phyloP scores from a whole-genome alignment of 1,139 yeast genomes.

The Saccharomycopsis crataegensis region DNA sequence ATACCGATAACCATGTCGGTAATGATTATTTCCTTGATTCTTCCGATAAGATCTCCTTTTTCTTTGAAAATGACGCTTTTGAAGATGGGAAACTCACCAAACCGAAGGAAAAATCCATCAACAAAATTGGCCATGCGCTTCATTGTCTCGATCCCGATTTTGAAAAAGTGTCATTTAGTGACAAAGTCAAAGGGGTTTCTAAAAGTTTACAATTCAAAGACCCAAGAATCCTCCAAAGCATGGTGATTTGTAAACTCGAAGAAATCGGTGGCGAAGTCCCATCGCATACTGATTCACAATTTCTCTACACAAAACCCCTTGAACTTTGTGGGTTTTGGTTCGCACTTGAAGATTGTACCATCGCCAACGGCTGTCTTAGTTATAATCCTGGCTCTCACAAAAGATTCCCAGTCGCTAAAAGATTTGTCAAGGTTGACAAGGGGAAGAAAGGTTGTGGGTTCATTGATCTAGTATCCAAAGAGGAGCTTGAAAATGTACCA shows the following conservation, averaged over 20 bases:
- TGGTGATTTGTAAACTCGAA: conserved; percentile 78
- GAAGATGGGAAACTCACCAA: conserved; percentile 35
- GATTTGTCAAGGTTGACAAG: conserved; percentile 53
- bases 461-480: conserved; percentile 3
- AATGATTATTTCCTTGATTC: conserved; percentile 67
- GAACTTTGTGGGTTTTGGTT: conserved; percentile 78
- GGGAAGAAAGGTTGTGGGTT: conserved; percentile 42
- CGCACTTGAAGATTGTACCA: conserved; percentile 69
- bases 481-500: conserved; percentile 21
- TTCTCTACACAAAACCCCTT: conserved; percentile 64
- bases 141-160: conserved; percentile 51
- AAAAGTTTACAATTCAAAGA: conserved; percentile 46
- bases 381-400: conserved; percentile 73
- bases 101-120: conserved; percentile 53
- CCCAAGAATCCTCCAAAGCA: conserved; percentile 69
- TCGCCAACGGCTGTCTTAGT: conserved; percentile 61
- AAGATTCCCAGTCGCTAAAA: conserved; percentile 46
- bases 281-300: conserved; percentile 71
- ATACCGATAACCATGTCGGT: conserved; percentile 57
- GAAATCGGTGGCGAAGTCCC: conserved; percentile 71
- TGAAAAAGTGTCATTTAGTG: conserved; percentile 42
- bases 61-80: conserved; percentile 69
- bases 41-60: conserved; percentile 60
- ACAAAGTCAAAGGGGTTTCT: conserved; percentile 46
- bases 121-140: conserved; percentile 75